Base-by-base conservation (phyloP, 1,284 basidiomycete genomes). In the Ustilago hordei region DNA sequence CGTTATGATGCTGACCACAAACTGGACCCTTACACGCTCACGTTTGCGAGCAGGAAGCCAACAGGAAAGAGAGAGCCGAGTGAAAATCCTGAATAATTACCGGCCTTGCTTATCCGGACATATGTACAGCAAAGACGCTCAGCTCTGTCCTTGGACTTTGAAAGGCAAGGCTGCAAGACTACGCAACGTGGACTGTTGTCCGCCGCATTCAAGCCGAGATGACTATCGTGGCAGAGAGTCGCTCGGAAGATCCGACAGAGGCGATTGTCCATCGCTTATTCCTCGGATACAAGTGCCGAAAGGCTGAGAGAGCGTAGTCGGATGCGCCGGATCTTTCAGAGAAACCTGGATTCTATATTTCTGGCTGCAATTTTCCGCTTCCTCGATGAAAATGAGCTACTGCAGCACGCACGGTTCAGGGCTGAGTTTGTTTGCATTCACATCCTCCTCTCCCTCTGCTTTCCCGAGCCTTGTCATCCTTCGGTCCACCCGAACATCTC, bases 331-430 rank as follows among this genome's bases (percentile, higher is more conserved):
- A 50, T 50, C 48, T 32, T 32, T 48, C n/a, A 48, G 19, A 48
- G 19, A 48, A 28, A 28, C 23, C 8, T 48, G 45, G n/a, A 23
- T 48, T 48, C 23, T 8, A 8, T 8, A n/a, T 48, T 39, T 6
- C 15, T 39, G 9, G 19, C 19, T 28, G 45, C 23, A 17, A 45
- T 17, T 19, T 48, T 39, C 11, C 15, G 38, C 38, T 17, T 48
- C 45, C 13, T 23, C 13, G 15, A 11, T 23, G 19, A 11, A 48
- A 48, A 8, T 15, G 19, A n/a, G 8, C 45, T 45, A 7, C 43
- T 45, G 43, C 43, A 12, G 54, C 23, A 55, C 52, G 52, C 52
- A 54, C 52, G 52, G 52, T 54, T 54, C 52, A 54, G 12, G 19
- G 52, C 52, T 54, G 52, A 35, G 52, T 50, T 50, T 45, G 28